A percentile compares a stretch with the other conserved stretches of the same genome.
These are phyloP conservation scores for Neurospora sublineolata DNA, from an alignment of 495 filamentous ascomycete genomes.

Conservation along the genomic window DNA sequence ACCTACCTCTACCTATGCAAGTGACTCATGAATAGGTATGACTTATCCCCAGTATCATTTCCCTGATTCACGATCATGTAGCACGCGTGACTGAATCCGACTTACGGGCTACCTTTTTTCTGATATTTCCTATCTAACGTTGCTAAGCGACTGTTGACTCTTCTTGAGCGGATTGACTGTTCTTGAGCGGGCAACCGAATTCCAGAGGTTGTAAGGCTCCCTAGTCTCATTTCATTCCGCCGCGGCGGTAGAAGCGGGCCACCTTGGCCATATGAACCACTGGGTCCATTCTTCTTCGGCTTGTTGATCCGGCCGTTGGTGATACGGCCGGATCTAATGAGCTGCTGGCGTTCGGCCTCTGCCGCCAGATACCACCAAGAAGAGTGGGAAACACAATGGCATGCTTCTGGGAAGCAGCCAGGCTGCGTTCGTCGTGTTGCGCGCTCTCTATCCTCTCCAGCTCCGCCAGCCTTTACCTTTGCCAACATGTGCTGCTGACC, in stretches of 20 bases:
- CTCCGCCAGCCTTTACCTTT: too few species aligned
- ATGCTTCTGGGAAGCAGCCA: background rate
- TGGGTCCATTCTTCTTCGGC: background rate
- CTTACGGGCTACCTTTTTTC: too few species aligned
- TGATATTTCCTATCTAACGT: too few species aligned
- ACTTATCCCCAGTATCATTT: too few species aligned
- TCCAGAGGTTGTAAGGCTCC: background rate
- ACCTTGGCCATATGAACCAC: background rate
- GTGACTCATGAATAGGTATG: too few species aligned
- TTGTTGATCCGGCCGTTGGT: background rate
- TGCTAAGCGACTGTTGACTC: too few species aligned
- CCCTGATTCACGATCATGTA: too few species aligned
- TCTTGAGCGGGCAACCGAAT: background rate
- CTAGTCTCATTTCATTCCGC: background rate
- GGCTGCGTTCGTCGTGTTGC: background rate
- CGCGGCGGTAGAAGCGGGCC: background rate
- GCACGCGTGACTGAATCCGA: too few species aligned
- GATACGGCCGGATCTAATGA: background rate
- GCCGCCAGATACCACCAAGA: too few species aligned
- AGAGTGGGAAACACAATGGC: background rate
- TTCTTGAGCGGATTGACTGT: too few species aligned
- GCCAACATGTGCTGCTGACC: background rate
- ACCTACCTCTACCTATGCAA: too few species aligned
- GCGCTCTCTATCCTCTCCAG: background rate
- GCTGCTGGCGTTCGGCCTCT: too few species aligned